Evolutionary conservation across 345 rosid genomes (phyloP).

Genomic region (Kandelia obovata): DNA sequence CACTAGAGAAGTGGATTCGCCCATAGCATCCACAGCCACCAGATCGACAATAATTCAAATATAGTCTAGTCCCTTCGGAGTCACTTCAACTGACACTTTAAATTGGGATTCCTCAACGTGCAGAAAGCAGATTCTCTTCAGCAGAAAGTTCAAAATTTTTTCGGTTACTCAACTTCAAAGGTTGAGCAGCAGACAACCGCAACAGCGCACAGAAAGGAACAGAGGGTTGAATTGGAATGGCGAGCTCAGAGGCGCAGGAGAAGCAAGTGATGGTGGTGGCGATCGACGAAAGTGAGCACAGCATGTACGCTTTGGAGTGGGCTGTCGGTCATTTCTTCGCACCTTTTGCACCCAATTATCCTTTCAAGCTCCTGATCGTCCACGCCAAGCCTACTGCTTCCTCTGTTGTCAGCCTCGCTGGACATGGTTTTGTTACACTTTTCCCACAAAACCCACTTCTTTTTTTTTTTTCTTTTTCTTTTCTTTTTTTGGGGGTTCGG

Average conservation of each 20-base stretch:
- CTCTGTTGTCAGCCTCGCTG: slow-evolving; percentile 61
- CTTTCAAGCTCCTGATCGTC: slow-evolving; percentile 72
- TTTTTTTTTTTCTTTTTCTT: neutral
- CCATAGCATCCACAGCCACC: too few species aligned
- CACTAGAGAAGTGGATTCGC: too few species aligned
- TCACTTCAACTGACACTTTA: too few species aligned
- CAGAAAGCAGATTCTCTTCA: too few species aligned
- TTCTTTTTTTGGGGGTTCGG: neutral
- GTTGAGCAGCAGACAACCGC: too few species aligned
- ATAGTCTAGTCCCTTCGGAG: too few species aligned
- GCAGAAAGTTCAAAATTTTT: too few species aligned
- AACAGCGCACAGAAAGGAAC: too few species aligned
- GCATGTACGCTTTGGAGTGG: slow-evolving; percentile 83
- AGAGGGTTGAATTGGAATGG: too few species aligned
- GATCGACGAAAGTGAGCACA: slow-evolving; percentile 66
- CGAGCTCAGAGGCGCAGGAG: slow-evolving; percentile 37
- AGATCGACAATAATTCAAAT: too few species aligned
- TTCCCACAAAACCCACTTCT: neutral
- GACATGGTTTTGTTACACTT: slow-evolving; percentile 50
- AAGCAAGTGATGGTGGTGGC: slow-evolving; percentile 59
- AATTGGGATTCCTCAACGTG: too few species aligned
- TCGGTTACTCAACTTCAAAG: too few species aligned
- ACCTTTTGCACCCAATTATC: slow-evolving; percentile 46
- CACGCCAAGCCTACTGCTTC: slow-evolving; percentile 71
- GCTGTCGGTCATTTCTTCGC: slow-evolving; percentile 73